Evolutionary conservation across 2,329 filamentous ascomycete species (phyloP), one percentile per base, ranked within the genome.

Genomic region (Zalaria obscura): DNA sequence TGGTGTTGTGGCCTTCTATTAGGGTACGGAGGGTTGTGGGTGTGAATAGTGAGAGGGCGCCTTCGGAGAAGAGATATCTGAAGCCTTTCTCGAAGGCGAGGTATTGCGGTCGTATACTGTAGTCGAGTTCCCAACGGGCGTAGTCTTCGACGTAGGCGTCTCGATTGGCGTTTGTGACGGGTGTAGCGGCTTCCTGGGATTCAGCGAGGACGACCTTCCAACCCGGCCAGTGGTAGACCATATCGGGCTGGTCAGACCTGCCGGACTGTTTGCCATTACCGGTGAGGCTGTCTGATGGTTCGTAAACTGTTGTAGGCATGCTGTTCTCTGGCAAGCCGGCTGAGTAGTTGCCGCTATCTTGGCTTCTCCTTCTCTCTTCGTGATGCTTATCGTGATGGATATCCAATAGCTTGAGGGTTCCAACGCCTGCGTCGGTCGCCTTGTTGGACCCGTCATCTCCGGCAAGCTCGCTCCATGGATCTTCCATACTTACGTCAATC

Each of bases 41-140:
- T 3, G 71, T 80, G 46, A 93, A 76, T n/a, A 93, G 70, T 38
- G n/a, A 25, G 2, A 94, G 68, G 0, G 83, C 80, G 40, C 79
- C 79, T 10, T 71, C 68, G 45, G 83, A 72, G 26, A 94, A 66
- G 50, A 85, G 88, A 1, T 76, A 71, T 43, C 75, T 73, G 62
- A 96, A 95, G 2, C 91, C 91, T 25, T 74, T 73, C 26, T 78
- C 70, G 56, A 98, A 94, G 1, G 89, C 85, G 40, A 76, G 69
- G 51, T 79, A 87, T 56, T 95, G 88, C 0, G 80, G 76, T 0
- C 69, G 66, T 35, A 96, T 70, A 0, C 86, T 91, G 32, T 82
- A 71, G 54, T 86, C 75, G 0, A 83, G 85, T 26, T 95, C 71
- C 69, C 87, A 93, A 44, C 72, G 72, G 49, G 93, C 81, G 58